Percentiles rank a stretch among this genome's conserved stretches.
These are phyloP conservation scores for Saposhnikovia divaricata DNA, from an alignment of 129 eudicot genomes.

Conservation along the genomic window DNA sequence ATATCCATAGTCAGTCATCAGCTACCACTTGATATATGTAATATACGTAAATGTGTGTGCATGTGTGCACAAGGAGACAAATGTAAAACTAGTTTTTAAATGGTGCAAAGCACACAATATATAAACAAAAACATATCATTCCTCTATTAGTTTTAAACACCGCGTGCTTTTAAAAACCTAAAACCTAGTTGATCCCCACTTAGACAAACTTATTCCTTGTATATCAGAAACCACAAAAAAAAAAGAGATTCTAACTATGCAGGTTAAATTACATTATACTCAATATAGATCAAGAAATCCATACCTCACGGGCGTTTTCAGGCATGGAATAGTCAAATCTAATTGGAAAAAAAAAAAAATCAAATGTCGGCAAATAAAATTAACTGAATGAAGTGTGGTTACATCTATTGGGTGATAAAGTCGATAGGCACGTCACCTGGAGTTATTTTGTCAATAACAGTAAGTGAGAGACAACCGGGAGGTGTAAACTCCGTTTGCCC, in stretches of 20 bases:
- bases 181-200: background rate
- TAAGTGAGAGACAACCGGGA: slow-evolving; percentile 88
- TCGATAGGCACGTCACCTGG: slow-evolving; percentile 35
- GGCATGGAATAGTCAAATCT: slow-evolving; percentile 62
- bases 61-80: background rate
- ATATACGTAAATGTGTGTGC: background rate
- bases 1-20: slow-evolving; percentile 1
- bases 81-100: background rate
- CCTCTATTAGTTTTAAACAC: background rate
- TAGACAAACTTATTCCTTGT: background rate
- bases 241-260: background rate
- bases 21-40: background rate
- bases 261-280: background rate
- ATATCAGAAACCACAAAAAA: background rate
- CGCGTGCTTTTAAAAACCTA: background rate
- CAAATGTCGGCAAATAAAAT: slow-evolving; percentile 12
- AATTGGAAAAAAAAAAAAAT: background rate
- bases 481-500: slow-evolving; percentile 98
- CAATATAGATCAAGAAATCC: background rate
- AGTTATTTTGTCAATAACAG: slow-evolving; percentile 53
- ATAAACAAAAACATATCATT: background rate
- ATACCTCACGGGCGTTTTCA: slow-evolving; percentile 86
- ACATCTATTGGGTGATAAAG: background rate
- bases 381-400: background rate
- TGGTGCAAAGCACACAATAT: background rate